Base-by-base conservation (phyloP, 2,329 filamentous ascomycete genomes). In the Claviceps sp. region DNA sequence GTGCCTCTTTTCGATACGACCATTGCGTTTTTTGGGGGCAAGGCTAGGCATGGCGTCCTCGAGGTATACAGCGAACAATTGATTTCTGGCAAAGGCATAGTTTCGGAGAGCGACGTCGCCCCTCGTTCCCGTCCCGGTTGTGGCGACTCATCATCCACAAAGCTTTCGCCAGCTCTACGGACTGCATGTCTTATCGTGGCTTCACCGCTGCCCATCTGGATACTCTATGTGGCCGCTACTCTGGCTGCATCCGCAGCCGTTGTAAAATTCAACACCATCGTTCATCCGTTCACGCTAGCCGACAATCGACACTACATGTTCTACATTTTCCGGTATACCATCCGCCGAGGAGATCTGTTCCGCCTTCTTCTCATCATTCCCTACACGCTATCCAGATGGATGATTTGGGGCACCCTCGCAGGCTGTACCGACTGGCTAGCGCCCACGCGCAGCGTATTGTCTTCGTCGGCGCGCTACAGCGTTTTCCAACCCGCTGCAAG, bases 231-330 rank as follows among this genome's bases (percentile, higher is more conserved):
- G 4, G 34, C 65, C 7, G 56, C 58, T 1, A 69, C 70, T 2
- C 47, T 73, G 0, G 51, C 62, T 6, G 52, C 68, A 7, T 73
- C 74, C 0, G 46, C 71, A 2, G 58, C 63, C 13, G 65, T 81
- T 20, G 81, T 96, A 24, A 78, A 80, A 56, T 85, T 79, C 74
- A 97, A 96, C 74, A 98, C 93, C 37, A 85, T 95, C 56, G 79
- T 97, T 44, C 93, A 98, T 63, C 91, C 93, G 0, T 98, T 97
- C 65, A 95, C 90, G 0, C 77, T 97, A 1, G 93, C 93, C 37
- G 93, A 98, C 67, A 98, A 98, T 67, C 77, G 93, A 2, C 93
- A 98, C 66, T 98, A 95, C 71, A 85, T 95, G 65, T 98, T 98
- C 67, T 98, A 98, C 70, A 74, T 95, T 54, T 98, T 98, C 72